These are phyloP conservation scores for Catharanthus roseus DNA, from an alignment of 257 asterid genomes.

Conservation along the genomic window DNA sequence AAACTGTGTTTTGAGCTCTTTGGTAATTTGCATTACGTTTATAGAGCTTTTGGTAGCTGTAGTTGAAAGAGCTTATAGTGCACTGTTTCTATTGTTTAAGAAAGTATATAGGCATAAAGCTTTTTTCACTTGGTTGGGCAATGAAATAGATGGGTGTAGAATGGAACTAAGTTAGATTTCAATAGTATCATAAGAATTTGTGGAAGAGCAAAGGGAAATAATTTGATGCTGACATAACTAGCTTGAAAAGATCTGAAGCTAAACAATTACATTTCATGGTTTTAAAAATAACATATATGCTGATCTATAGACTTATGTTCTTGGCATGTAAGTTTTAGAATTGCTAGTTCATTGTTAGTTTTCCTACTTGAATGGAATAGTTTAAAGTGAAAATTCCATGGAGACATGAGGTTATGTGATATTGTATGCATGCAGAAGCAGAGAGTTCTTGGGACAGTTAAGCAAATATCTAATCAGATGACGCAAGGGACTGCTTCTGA, in stretches of 20 bases:
- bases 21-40: neutral
- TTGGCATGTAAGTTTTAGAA: too few relatives aligned
- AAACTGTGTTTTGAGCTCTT: neutral
- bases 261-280: neutral
- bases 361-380: neutral
- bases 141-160: neutral
- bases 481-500: constrained; percentile 7
- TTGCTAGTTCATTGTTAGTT: neutral
- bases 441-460: constrained; percentile 6
- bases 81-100: neutral
- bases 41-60: neutral
- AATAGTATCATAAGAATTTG: neutral
- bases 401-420: neutral
- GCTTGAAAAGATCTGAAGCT: neutral
- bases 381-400: neutral
- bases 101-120: neutral
- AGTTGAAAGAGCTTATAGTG: neutral
- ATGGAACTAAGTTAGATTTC: neutral
- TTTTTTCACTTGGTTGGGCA: neutral
- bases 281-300: neutral
- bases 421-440: constrained; percentile 20
- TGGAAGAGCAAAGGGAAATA: neutral
- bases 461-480: constrained; percentile 9
- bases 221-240: neutral
- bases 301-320: too few relatives aligned